phyloP scores from a whole-genome alignment of 768 basidiomycete species.

The Leccinellum rugosiceps region DNA sequence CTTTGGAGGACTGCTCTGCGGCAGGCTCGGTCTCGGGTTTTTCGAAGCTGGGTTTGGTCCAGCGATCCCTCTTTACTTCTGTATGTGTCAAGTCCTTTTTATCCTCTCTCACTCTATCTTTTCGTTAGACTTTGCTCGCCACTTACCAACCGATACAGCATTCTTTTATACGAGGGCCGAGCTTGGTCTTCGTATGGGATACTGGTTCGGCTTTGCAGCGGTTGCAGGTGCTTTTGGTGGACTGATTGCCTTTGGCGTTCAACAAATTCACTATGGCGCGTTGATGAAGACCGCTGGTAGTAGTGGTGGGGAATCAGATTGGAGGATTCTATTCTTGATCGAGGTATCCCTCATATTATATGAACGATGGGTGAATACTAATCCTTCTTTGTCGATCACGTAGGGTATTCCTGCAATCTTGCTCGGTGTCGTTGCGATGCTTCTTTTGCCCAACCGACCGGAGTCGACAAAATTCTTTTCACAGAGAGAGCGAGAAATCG shows the following conservation, averaged over 20 bases:
- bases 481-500: conserved; percentile 52
- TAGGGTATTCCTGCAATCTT: conserved; percentile 68
- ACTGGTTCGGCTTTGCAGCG: conserved; percentile 84
- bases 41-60: conserved; percentile 81
- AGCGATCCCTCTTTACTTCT: conserved; percentile 74
- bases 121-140: background rate
- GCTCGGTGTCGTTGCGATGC: conserved; percentile 54
- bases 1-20: conserved; percentile 54
- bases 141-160: conserved; percentile 39
- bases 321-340: conserved; percentile 58
- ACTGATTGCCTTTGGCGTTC: conserved; percentile 77
- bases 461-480: conserved; percentile 63
- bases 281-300: conserved; percentile 20
- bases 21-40: conserved; percentile 63
- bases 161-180: conserved; percentile 76
- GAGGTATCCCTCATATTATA: conserved; percentile 42
- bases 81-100: conserved; percentile 37
- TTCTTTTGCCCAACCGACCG: conserved; percentile 65
- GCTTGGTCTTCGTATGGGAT: conserved; percentile 72
- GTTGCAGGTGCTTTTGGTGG: conserved; percentile 84
- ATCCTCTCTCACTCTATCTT: background rate
- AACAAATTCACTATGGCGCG: conserved; percentile 52
- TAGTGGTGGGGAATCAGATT: conserved; percentile 31
- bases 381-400: background rate
- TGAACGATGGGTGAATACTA: background rate